Evolutionary conservation across 2,329 filamentous ascomycete genomes (phyloP).

Genomic region (Triangularia verruculosa): DNA sequence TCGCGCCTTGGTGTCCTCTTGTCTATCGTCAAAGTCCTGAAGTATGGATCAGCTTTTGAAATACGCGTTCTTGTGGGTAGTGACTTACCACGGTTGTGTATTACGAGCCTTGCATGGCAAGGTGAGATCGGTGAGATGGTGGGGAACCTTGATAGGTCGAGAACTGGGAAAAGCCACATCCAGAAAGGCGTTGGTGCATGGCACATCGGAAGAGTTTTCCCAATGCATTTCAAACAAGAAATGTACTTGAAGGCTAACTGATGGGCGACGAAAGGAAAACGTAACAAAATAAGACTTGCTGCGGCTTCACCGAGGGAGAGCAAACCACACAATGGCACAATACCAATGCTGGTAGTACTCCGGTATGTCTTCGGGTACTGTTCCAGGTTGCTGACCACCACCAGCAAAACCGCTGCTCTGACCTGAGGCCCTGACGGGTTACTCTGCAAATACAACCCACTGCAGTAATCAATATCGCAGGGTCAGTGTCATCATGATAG

Average conservation of each 20-base stretch:
- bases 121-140: constrained; percentile 18
- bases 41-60: too few species aligned
- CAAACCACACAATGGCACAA: background rate
- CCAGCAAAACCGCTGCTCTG: background rate
- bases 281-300: background rate
- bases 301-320: background rate
- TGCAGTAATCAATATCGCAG: too few species aligned
- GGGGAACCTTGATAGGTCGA: constrained; percentile 18
- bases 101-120: background rate
- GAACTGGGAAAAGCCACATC: background rate
- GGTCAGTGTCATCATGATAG: background rate
- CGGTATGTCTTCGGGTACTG: background rate
- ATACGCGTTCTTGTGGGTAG: background rate
- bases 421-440: background rate
- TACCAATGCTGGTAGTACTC: background rate
- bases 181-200: background rate
- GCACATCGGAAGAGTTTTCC: background rate
- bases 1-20: background rate
- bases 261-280: background rate
- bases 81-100: background rate
- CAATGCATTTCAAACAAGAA: background rate
- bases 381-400: background rate
- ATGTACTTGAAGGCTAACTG: background rate
- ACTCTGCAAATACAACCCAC: too few species aligned
- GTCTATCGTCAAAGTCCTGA: background rate